Evolutionary conservation across 352 stramenopile genomes (phyloP), one percentile per base, ranked within the genome.

Genomic region (Pythium plurisporium): DNA sequence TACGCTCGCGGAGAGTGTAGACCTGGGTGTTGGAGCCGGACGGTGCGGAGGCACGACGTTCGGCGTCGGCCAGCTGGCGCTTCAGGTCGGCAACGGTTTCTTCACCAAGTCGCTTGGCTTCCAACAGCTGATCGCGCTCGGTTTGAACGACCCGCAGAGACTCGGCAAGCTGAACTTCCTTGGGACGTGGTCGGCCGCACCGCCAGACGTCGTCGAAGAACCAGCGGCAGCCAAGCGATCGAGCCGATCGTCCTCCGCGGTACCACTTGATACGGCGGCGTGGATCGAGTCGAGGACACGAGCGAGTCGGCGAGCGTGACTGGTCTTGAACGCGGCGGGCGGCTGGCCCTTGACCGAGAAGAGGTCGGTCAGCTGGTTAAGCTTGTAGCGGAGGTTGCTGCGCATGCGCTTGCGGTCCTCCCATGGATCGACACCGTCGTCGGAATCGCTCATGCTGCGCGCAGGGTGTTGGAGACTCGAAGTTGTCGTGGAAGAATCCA

Each of bases 361-460:
- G 45, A 40, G 14, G 19, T 52, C 45, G 26, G 19, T 9, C 23
- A 52, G 45, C 29, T 40, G 12, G 29, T 52, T 38, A 9, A 38
- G 7, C 19, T 52, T 52, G 45, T 52, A 52, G 26, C 26, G 25
- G 23, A 52, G 14, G 29, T 52, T 26, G 45, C 8, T 20, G 29
- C 29, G 45, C 29, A 52, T 36, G 7, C 45, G 45, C 45, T 52
- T 52, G 26, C 45, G 23, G 20, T 52, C 26, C 8, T 36, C 25
- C 45, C 45, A 52, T 25, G 45, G 45, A 23, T 52, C 45, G 45
- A 8, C 29, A 23, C 6, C 10, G 22, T 52, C 26, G 29, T 38
- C 29, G 26, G 26, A 52, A 26, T 52, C 45, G 19, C 45, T 52
- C 45, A 52, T 52, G 45, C 7, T 52, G 26, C n/a, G 6, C 14